phyloP scores from a whole-genome alignment of 306 rosid genomes.

The Vigna nakashimae region DNA sequence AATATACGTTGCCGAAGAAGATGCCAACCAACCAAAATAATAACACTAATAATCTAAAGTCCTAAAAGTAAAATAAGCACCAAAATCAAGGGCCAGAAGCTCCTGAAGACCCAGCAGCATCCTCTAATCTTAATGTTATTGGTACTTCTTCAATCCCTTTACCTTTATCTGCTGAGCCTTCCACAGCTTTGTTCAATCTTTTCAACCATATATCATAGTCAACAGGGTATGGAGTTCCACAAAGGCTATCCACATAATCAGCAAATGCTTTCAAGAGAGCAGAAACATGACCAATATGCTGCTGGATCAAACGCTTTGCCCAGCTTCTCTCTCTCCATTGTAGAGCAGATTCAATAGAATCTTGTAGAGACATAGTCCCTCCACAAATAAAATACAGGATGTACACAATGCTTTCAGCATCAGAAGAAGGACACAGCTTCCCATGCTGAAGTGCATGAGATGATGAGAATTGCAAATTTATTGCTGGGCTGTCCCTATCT shows the following conservation, averaged over 20 bases:
- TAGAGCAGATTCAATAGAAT: slow-evolving; percentile 90
- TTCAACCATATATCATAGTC: slow-evolving; percentile 90
- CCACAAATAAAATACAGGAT: slow-evolving; percentile 71
- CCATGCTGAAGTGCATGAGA: slow-evolving; percentile 95
- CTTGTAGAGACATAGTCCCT: slow-evolving; percentile 73
- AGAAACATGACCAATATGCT: slow-evolving; percentile 82
- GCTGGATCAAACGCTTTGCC: slow-evolving; percentile 76
- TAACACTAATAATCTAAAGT: slow-evolving; percentile 36
- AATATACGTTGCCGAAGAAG: slow-evolving; percentile 35
- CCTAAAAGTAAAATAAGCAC: slow-evolving; percentile 42
- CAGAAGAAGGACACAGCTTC: slow-evolving; percentile 93
- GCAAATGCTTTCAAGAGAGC: slow-evolving; percentile 90
- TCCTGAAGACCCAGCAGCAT: slow-evolving; percentile 85
- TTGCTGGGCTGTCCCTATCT: slow-evolving; percentile 89
- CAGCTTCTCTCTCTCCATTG: slow-evolving; percentile 94
- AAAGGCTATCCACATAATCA: slow-evolving; percentile 91
- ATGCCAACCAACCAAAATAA: slow-evolving; percentile 35
- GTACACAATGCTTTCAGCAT: slow-evolving; percentile 89
- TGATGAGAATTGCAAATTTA: slow-evolving; percentile 86
- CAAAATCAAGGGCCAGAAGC: slow-evolving; percentile 65
- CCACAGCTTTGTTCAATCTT: slow-evolving; percentile 76
- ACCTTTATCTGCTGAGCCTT: slow-evolving; percentile 70
- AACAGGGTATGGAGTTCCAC: slow-evolving; percentile 89
- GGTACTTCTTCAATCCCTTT: slow-evolving; percentile 81
- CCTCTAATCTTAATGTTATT: slow-evolving; percentile 63